Conservation (phyloP, 305 asterid species). For the Lippia alba region DNA sequence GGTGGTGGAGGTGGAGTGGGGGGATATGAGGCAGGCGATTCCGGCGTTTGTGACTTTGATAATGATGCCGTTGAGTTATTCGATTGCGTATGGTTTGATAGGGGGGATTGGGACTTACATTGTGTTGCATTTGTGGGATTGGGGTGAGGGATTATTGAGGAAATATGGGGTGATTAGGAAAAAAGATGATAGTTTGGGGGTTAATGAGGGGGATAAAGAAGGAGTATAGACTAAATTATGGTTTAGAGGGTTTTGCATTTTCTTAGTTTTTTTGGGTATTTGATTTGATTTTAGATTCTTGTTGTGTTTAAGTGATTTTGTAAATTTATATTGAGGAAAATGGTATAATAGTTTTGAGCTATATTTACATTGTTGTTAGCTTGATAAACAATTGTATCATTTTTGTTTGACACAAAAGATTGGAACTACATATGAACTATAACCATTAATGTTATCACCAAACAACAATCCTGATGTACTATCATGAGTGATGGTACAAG, state of each 20-base stretch:
- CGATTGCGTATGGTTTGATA: conserved; percentile 91
- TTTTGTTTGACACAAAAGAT: no score
- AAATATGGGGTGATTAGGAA: conserved; percentile 41
- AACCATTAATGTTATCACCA: no score
- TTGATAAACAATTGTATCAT: not conserved
- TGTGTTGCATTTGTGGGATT: conserved; percentile 81
- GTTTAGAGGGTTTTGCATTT: not conserved
- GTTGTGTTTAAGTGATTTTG: not conserved
- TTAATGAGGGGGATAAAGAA: conserved; percentile 36
- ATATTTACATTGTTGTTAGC: not conserved
- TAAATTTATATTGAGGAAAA: conserved; percentile 8
- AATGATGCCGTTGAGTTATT: conserved; percentile 91
- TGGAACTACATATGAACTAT: no score
- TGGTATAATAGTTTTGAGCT: not conserved
- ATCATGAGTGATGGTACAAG: no score
- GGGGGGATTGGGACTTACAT: conserved; percentile 85
- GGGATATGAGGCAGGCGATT: conserved; percentile 87
- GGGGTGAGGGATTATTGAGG: conserved; percentile 45
- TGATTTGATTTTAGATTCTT: not conserved
- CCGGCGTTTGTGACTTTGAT: conserved; percentile 90
- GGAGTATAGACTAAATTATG: conserved; percentile 20
- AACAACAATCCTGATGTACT: no score
- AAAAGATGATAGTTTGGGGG: not conserved
- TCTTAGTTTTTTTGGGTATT: not conserved
- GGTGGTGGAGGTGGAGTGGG: conserved; percentile 94